Evolutionary conservation across 495 filamentous ascomycete species (phyloP).

Genomic region (Niebla homalea): DNA sequence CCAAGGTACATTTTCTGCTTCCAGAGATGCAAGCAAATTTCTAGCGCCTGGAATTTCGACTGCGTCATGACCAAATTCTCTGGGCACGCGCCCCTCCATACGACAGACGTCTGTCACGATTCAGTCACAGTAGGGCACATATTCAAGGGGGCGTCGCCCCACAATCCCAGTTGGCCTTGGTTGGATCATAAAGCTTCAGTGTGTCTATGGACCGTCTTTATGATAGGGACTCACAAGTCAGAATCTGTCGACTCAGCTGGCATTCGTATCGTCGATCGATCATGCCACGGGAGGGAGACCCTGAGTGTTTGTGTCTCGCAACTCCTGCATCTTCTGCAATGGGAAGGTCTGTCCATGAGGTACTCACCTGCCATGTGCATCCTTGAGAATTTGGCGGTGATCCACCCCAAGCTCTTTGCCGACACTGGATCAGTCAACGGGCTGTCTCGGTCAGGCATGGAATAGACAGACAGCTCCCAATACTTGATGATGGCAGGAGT

Average conservation of each 20-base stretch:
- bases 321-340: no score
- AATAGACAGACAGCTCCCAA: constrained; percentile 59
- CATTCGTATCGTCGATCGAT: no score
- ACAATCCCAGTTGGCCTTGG: constrained; percentile 87
- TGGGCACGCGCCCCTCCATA: constrained; percentile 66
- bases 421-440: constrained; percentile 38
- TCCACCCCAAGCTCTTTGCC: constrained; percentile 72
- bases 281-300: no score
- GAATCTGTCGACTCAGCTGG: no score
- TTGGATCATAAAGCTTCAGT: constrained; percentile 56
- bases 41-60: constrained; percentile 66
- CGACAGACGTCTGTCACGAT: constrained; percentile 52
- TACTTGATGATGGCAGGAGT: constrained; percentile 79
- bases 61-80: constrained; percentile 61
- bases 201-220: constrained; percentile 45
- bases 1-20: constrained; percentile 53
- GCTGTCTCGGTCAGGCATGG: not conserved
- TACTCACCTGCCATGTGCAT: not conserved
- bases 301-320: no score
- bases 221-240: constrained; percentile 8
- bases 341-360: no score
- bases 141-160: constrained; percentile 7
- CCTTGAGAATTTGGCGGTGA: constrained; percentile 28
- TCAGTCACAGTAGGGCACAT: constrained; percentile 1
- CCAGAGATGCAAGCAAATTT: constrained; percentile 42